Evolutionary conservation across 1,284 basidiomycete genomes (phyloP).

Genomic region (Chondrostereum purpureum): DNA sequence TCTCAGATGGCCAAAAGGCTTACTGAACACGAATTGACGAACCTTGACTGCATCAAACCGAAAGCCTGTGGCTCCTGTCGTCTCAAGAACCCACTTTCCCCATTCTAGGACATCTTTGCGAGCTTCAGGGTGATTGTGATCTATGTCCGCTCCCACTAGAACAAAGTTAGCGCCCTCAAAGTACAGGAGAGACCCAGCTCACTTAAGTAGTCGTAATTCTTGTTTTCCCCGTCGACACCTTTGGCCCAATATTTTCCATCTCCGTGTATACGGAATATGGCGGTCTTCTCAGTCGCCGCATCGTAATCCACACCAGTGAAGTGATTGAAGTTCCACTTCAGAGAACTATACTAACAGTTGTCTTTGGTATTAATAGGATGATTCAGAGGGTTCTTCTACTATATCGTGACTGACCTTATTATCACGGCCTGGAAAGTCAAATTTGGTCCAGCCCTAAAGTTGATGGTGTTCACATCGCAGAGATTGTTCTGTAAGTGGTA

Average conservation of each 20-base stretch:
- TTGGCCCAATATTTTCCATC: conserved; percentile 46
- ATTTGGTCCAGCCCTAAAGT: conserved; percentile 28
- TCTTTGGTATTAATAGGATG: neutral
- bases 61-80: conserved; percentile 44
- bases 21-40: neutral
- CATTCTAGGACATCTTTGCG: conserved; percentile 34
- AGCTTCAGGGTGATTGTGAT: conserved; percentile 46
- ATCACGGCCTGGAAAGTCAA: conserved; percentile 45
- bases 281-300: conserved; percentile 35
- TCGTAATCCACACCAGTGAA: conserved; percentile 44
- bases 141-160: conserved; percentile 31
- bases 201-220: conserved; percentile 35
- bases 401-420: conserved; percentile 17
- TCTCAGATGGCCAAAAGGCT: neutral
- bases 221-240: conserved; percentile 29
- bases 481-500: neutral
- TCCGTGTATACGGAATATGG: conserved; percentile 43
- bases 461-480: too few species aligned
- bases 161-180: neutral
- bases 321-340: conserved; percentile 43
- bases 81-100: conserved; percentile 47
- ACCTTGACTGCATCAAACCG: conserved; percentile 43
- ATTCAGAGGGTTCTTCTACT: neutral
- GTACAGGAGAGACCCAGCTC: too few species aligned
- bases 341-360: conserved; percentile 27